Percentiles rank a stretch among this genome's conserved stretches.
These are phyloP conservation scores for Silene coronaria DNA, from an alignment of 179 eudicot species.

Conservation along the genomic window DNA sequence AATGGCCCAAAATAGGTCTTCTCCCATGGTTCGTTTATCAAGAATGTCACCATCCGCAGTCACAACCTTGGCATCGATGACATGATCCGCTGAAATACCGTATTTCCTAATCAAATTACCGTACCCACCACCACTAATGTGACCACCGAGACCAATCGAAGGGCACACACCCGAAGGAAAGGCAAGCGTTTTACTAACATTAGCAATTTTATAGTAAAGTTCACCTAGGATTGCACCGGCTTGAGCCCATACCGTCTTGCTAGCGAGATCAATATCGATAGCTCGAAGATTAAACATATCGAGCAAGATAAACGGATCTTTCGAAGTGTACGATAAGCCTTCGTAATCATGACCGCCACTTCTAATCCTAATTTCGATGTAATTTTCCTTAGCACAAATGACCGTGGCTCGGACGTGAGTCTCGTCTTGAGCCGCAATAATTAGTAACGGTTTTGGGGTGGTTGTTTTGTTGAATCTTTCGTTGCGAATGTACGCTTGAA, in stretches of 20 bases:
- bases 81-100: slow-evolving; percentile 22
- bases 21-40: slow-evolving; percentile 23
- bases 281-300: slow-evolving; percentile 25
- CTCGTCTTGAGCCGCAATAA: slow-evolving; percentile 18
- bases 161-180: slow-evolving; percentile 27
- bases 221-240: slow-evolving; percentile 29
- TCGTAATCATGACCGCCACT: slow-evolving; percentile 31
- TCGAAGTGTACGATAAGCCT: slow-evolving; percentile 24
- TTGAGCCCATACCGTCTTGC: slow-evolving; percentile 25
- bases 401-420: slow-evolving; percentile 24
- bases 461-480: slow-evolving; percentile 18
- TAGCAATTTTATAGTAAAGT: slow-evolving; percentile 27
- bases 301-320: slow-evolving; percentile 22
- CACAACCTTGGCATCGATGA: slow-evolving; percentile 25
- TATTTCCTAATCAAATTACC: slow-evolving; percentile 27
- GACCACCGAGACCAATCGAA: slow-evolving; percentile 29
- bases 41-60: slow-evolving; percentile 24
- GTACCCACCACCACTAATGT: slow-evolving; percentile 31
- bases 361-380: slow-evolving; percentile 18
- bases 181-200: slow-evolving; percentile 15
- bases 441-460: slow-evolving; percentile 22
- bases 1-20: slow-evolving; percentile 32
- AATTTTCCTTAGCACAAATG: slow-evolving; percentile 22
- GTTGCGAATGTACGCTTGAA: slow-evolving; percentile 25
- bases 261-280: slow-evolving; percentile 13